These are phyloP conservation scores for Naegleria fowleri DNA, from an alignment of 208 protist genomes.

Conservation along the genomic window DNA sequence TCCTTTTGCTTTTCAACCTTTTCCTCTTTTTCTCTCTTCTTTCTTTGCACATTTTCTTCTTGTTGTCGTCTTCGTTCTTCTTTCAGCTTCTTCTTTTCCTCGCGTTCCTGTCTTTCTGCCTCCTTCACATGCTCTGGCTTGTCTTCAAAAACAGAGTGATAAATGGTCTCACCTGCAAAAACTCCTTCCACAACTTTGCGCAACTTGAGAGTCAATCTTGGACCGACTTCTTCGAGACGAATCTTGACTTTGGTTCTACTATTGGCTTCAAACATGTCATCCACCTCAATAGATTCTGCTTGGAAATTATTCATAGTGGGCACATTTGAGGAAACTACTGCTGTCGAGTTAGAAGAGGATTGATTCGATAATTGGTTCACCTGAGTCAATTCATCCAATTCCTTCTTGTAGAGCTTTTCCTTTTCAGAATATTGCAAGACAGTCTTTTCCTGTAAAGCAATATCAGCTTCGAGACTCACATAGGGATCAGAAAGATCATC, in stretches of 20 bases:
- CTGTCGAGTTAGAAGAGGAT: background rate
- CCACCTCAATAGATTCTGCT: background rate
- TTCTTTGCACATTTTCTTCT: slow-evolving; percentile 25
- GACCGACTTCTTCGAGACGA: background rate
- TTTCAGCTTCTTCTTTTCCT: background rate
- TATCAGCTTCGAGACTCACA: background rate
- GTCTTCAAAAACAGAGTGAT: background rate
- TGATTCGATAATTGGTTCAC: background rate
- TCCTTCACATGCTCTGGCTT: background rate
- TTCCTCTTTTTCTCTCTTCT: background rate
- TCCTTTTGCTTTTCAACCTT: background rate
- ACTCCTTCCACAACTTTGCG: background rate
- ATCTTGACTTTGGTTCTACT: background rate
- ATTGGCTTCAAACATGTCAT: background rate
- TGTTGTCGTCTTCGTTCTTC: slow-evolving; percentile 1
- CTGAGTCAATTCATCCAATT: background rate
- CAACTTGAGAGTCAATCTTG: background rate
- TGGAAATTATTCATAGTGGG: background rate
- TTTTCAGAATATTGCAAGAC: background rate
- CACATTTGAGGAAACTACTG: background rate
- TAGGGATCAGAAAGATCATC: background rate
- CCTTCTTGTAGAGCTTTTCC: background rate
- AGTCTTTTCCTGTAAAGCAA: background rate
- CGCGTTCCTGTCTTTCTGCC: background rate
- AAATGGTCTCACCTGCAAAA: slow-evolving; percentile 3